phyloP scores from a whole-genome alignment of 2,329 filamentous ascomycete species.

The Clonostachys rosea region DNA sequence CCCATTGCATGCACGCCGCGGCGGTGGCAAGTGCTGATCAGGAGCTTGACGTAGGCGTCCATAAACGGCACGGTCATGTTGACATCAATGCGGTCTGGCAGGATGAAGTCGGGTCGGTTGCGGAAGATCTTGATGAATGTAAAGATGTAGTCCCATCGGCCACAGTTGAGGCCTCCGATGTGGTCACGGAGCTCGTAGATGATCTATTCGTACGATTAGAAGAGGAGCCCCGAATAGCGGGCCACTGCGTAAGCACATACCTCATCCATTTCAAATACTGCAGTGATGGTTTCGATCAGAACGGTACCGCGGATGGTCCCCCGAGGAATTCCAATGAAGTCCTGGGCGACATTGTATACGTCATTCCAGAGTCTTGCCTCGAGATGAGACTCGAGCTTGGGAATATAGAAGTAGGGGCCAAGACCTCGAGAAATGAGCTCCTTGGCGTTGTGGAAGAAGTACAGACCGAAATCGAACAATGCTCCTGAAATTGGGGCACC shows the following conservation, averaged over 20 bases:
- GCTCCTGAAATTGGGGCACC: slow-evolving; percentile 81
- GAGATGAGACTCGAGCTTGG: slow-evolving; percentile 88
- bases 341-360: slow-evolving; percentile 83
- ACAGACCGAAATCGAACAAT: slow-evolving; percentile 87
- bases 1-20: slow-evolving; percentile 89
- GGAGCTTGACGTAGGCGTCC: slow-evolving; percentile 78
- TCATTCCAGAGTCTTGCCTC: slow-evolving; percentile 92
- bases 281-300: slow-evolving; percentile 86
- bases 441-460: slow-evolving; percentile 90
- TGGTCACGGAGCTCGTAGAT: slow-evolving; percentile 92
- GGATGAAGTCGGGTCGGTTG: slow-evolving; percentile 77
- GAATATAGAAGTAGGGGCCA: slow-evolving; percentile 87
- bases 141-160: slow-evolving; percentile 95
- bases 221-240: background rate
- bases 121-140: slow-evolving; percentile 94
- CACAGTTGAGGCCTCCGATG: slow-evolving; percentile 85
- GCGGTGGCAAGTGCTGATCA: slow-evolving; percentile 89
- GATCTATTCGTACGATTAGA: slow-evolving; percentile 42
- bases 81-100: slow-evolving; percentile 78
- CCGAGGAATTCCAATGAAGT: slow-evolving; percentile 74
- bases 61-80: slow-evolving; percentile 95
- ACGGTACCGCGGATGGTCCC: slow-evolving; percentile 86
- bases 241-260: background rate
- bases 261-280: slow-evolving; percentile 93
- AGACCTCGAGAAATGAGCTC: slow-evolving; percentile 72